phyloP scores from a whole-genome alignment of 2,329 filamentous ascomycete species.

The Penicillium sp. region DNA sequence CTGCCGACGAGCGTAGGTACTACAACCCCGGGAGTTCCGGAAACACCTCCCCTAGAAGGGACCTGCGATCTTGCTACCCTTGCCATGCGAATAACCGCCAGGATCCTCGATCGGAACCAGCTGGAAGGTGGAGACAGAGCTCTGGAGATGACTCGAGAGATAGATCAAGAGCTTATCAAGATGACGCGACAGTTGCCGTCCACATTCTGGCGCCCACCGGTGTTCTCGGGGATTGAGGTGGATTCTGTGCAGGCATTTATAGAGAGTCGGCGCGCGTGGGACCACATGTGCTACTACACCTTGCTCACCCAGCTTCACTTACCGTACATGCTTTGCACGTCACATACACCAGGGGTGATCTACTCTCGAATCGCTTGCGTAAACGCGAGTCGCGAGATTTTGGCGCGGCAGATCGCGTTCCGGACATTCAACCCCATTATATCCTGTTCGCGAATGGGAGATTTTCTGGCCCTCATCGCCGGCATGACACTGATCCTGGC shows the following conservation, averaged over 20 bases:
- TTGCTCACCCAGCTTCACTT: slow-evolving; percentile 60
- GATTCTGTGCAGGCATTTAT: slow-evolving; percentile 23
- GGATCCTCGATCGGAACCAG: slow-evolving; percentile 4
- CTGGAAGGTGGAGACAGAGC: slow-evolving; percentile 43
- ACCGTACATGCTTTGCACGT: slow-evolving; percentile 57
- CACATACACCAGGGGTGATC: slow-evolving; percentile 40
- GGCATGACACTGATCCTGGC: slow-evolving; percentile 31
- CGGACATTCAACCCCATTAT: slow-evolving; percentile 38
- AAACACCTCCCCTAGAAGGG: neutral
- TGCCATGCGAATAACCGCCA: neutral
- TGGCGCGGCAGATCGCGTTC: slow-evolving; percentile 55
- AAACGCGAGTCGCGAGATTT: slow-evolving; percentile 56
- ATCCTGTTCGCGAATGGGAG: slow-evolving; percentile 31
- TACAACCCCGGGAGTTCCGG: neutral
- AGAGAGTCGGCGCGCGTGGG: slow-evolving; percentile 45
- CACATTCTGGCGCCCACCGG: slow-evolving; percentile 53
- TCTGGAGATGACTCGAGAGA: slow-evolving; percentile 48
- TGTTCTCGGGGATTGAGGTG: slow-evolving; percentile 9
- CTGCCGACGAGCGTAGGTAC: slow-evolving; percentile 49
- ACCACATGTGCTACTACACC: slow-evolving; percentile 58
- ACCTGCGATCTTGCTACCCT: neutral
- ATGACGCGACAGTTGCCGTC: slow-evolving; percentile 46
- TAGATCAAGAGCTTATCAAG: slow-evolving; percentile 43
- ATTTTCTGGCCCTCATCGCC: slow-evolving; percentile 36
- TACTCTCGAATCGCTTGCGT: slow-evolving; percentile 57